Percentiles rank a stretch among this genome's conserved stretches.
Conservation (phyloP, 352 stramenopile species). For the Phytophthora rubi region DNA sequence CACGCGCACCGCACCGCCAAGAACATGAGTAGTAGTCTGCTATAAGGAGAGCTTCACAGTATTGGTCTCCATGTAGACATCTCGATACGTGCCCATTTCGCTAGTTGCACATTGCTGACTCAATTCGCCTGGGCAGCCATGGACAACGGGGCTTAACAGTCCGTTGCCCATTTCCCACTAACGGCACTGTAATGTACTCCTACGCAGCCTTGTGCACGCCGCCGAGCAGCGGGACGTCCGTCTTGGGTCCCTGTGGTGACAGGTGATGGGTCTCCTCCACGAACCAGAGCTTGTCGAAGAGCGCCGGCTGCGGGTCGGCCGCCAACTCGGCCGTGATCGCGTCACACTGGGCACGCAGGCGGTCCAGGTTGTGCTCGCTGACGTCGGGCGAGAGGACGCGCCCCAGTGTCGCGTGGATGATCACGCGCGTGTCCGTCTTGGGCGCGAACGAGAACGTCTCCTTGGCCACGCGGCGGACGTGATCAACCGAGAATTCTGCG, state of each 20-base stretch:
- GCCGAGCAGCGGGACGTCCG: constrained; percentile 47
- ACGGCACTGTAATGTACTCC: no score
- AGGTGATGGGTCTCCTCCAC: constrained; percentile 75
- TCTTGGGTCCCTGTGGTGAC: constrained; percentile 58
- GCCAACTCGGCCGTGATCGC: constrained; percentile 51
- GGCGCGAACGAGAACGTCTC: constrained; percentile 58
- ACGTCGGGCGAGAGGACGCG: constrained; percentile 60
- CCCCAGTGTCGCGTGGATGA: constrained; percentile 77
- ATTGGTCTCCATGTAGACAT: background rate
- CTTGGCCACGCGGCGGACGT: constrained; percentile 52
- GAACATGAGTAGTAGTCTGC: background rate
- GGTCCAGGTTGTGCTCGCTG: constrained; percentile 35
- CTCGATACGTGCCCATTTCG: background rate
- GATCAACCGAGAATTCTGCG: constrained; percentile 62
- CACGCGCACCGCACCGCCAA: background rate
- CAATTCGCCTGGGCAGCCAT: background rate
- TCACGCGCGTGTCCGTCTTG: constrained; percentile 49
- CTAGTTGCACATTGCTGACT: constrained; percentile 3
- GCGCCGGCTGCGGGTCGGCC: constrained; percentile 30
- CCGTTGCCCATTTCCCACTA: background rate
- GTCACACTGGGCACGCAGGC: constrained; percentile 58
- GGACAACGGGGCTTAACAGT: background rate
- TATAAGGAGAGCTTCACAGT: background rate
- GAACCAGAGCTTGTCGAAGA: constrained; percentile 68
- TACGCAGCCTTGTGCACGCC: constrained; percentile 9